Conservation (phyloP, 2,329 filamentous ascomycete genomes). For the Fusarium devonianum region DNA sequence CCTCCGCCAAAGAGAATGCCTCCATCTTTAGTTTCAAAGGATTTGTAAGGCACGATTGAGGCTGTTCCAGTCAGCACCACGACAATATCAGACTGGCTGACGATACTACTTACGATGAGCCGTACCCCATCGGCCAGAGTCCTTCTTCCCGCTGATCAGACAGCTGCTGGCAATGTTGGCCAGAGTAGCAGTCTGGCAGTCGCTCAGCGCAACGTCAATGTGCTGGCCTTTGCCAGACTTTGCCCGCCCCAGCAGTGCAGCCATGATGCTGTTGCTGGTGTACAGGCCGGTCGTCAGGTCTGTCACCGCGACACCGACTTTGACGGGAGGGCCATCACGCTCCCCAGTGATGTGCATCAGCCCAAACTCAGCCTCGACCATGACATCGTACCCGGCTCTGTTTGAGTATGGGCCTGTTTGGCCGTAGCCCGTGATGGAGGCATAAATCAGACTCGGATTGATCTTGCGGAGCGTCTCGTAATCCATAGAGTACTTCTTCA, state of each 20-base stretch:
- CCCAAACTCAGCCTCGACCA: constrained; percentile 98
- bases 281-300: constrained; percentile 96
- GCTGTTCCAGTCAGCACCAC: constrained; percentile 56
- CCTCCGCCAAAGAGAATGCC: constrained; percentile 74
- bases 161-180: constrained; percentile 96
- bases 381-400: constrained; percentile 95
- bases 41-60: constrained; percentile 95
- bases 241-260: constrained; percentile 79
- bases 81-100: background rate
- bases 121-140: constrained; percentile 92
- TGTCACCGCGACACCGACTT: constrained; percentile 96
- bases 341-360: constrained; percentile 97
- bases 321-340: constrained; percentile 88
- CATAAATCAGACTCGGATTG: constrained; percentile 89
- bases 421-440: constrained; percentile 95
- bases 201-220: constrained; percentile 88
- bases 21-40: constrained; percentile 78
- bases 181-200: constrained; percentile 93
- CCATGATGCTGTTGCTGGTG: constrained; percentile 95
- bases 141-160: constrained; percentile 85
- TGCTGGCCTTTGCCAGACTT: constrained; percentile 85
- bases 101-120: constrained; percentile 74
- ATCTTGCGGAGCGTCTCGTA: constrained; percentile 81
- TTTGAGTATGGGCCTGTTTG: constrained; percentile 90
- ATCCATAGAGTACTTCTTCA: constrained; percentile 92